Percentiles rank a stretch among this genome's conserved stretches.
Evolutionary conservation across 495 filamentous ascomycete genomes (phyloP).

Genomic region (Penicillium coprophilum): DNA sequence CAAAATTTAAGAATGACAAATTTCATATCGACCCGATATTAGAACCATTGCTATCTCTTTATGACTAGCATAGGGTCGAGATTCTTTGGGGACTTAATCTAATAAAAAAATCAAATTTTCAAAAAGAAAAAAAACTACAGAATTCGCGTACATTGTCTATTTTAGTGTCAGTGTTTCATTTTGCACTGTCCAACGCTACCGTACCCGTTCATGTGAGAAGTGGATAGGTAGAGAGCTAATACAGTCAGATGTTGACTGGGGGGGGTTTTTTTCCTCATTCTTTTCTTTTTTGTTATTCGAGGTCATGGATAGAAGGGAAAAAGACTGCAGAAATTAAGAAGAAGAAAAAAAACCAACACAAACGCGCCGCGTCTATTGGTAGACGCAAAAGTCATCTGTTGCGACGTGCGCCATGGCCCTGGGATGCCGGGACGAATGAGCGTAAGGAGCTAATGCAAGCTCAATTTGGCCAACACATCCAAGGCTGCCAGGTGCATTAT

Average conservation of each 20-base stretch:
- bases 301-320: not conserved
- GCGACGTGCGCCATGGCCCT: constrained; percentile 26
- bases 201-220: constrained; percentile 15
- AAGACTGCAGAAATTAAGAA: constrained; percentile 2
- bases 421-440: constrained; percentile 22
- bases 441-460: constrained; percentile 22
- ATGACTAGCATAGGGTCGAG: constrained; percentile 18
- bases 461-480: constrained; percentile 32
- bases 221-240: not conserved
- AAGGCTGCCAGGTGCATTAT: constrained; percentile 7
- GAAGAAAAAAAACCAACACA: constrained; percentile 27
- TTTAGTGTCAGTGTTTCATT: constrained; percentile 20
- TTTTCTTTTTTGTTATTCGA: not conserved
- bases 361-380: constrained; percentile 35
- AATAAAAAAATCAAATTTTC: not conserved
- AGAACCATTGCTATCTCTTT: no score
- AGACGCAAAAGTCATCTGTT: constrained; percentile 27
- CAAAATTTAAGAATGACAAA: constrained; percentile 20
- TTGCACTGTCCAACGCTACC: constrained; percentile 2
- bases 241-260: constrained; percentile 1
- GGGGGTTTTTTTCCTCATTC: not conserved
- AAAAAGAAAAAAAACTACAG: not conserved
- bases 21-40: no score
- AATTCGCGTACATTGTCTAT: constrained; percentile 22
- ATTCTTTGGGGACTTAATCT: no score